phyloP scores from a whole-genome alignment of 352 stramenopile genomes.

The Pythium brassicae region DNA sequence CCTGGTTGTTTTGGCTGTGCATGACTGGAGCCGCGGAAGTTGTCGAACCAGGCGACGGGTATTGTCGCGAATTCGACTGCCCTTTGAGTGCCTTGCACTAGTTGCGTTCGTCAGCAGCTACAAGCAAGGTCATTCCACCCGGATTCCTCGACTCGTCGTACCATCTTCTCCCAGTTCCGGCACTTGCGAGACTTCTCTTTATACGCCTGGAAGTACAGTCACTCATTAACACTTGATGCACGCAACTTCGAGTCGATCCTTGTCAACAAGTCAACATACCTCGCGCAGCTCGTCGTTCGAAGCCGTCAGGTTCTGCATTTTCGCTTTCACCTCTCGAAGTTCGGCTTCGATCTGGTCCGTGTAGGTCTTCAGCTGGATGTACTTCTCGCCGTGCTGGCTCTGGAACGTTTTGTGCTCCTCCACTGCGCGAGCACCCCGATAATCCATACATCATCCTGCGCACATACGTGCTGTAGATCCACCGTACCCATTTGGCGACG shows the following conservation, averaged over 20 bases:
- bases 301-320: constrained; percentile 59
- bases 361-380: constrained; percentile 86
- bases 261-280: constrained; percentile 16
- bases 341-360: constrained; percentile 82
- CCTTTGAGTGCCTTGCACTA: constrained; percentile 73
- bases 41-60: constrained; percentile 55
- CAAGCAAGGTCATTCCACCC: background rate
- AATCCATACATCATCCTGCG: background rate
- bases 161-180: constrained; percentile 88
- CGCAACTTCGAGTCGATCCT: background rate
- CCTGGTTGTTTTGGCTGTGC: constrained; percentile 25
- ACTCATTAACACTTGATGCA: background rate
- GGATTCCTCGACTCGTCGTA: constrained; percentile 10
- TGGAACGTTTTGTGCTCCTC: constrained; percentile 82
- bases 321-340: constrained; percentile 73
- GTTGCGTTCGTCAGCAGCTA: constrained; percentile 2
- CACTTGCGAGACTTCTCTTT: constrained; percentile 86
- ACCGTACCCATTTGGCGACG: constrained; percentile 61
- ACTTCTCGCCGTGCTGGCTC: constrained; percentile 78
- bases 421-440: constrained; percentile 19
- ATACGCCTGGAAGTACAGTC: constrained; percentile 46
- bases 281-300: constrained; percentile 82
- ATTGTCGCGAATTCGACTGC: constrained; percentile 40
- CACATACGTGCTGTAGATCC: background rate
- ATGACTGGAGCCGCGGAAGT: constrained; percentile 29